Base-by-base conservation (phyloP, 202 grass and related monocot genomes). In the Cymbopogon flexuosus region DNA sequence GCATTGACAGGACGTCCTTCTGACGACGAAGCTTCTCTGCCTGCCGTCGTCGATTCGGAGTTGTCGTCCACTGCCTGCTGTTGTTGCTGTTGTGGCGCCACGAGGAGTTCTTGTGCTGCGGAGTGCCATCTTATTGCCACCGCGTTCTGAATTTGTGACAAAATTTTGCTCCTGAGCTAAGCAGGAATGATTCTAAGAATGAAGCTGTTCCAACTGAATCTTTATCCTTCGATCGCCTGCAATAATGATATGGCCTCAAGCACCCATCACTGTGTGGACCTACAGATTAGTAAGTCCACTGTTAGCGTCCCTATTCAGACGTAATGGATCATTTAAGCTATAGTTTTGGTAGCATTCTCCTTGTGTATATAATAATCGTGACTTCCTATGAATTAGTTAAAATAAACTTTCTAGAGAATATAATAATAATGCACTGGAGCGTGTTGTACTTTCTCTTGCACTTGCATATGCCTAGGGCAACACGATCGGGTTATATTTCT, bases 21-120 rank as follows among this genome's bases (percentile, higher is more conserved):
- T 81, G 77, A 23, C 47, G 3, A 36, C 29, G 84, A 80, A 86
- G 27, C 77, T 86, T 86, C 84, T 36, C 62, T 75, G 70, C 11
- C 47, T 73, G 76, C 19, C 19, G 43, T 80, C 34, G 60, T 51
- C 27, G 19, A 36, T 36, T 36, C 5, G 40, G 45, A 18, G 29
- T 14, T 27, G 27, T 27, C 27, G 37, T 5, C 10, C 1, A 19
- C 15, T n/a, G 15, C 9, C 14, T 30, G 42, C 0, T 30, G 18
- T 13, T 78, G 42, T 39, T 47, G 45, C 13, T 35, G 2, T 10
- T 46, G 16, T 34, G 2, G 75, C 46, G 58, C 40, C 40, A 42
- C 8, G 36, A 8, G 1, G 40, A 42, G 40, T 10, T 42, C 10
- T 42, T 42, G 40, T 42, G 10, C 40, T 9, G 40, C 7, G 7